Conservation (phyloP, 495 filamentous ascomycete genomes). For the Penicillium alfredii region DNA sequence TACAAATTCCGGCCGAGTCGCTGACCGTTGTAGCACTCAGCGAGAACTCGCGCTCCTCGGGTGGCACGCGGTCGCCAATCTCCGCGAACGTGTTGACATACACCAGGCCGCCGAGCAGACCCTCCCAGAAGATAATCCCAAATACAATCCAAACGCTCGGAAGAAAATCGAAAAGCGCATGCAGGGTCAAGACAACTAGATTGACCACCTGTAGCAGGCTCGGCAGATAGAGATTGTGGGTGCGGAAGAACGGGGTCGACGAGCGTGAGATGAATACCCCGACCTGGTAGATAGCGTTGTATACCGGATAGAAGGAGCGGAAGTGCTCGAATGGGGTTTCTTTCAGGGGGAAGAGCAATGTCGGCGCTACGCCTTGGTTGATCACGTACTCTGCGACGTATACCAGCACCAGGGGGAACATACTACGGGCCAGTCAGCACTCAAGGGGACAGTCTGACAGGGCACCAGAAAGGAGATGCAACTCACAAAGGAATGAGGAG, state of each 20-base stretch:
- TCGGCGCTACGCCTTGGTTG: conserved; percentile 88
- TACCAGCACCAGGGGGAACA: conserved; percentile 86
- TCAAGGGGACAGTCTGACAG: neutral
- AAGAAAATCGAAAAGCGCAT: conserved; percentile 71
- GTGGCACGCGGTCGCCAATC: conserved; percentile 71
- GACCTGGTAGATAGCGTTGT: conserved; percentile 85
- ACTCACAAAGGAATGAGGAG: conserved; percentile 66
- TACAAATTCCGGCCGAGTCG: conserved; percentile 84
- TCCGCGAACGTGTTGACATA: conserved; percentile 96
- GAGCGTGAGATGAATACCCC: conserved; percentile 93
- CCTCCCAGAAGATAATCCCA: conserved; percentile 88
- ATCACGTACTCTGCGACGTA: conserved; percentile 96
- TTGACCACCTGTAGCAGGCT: conserved; percentile 81
- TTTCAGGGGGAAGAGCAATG: conserved; percentile 75
- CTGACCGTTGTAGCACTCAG: conserved; percentile 85
- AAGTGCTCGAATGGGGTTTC: conserved; percentile 71
- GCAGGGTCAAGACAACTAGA: conserved; percentile 63
- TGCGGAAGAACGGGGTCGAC: conserved; percentile 75
- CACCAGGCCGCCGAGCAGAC: conserved; percentile 79
- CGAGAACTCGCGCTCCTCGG: conserved; percentile 81
- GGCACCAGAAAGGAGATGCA: neutral
- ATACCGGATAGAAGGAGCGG: conserved; percentile 89
- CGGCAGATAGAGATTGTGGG: conserved; percentile 74
- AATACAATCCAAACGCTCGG: conserved; percentile 81
- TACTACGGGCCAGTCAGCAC: conserved; percentile 46